Evolutionary conservation across 2,329 filamentous ascomycete genomes (phyloP), one percentile per base, ranked within the genome.

Genomic region (Xylaria sp.): DNA sequence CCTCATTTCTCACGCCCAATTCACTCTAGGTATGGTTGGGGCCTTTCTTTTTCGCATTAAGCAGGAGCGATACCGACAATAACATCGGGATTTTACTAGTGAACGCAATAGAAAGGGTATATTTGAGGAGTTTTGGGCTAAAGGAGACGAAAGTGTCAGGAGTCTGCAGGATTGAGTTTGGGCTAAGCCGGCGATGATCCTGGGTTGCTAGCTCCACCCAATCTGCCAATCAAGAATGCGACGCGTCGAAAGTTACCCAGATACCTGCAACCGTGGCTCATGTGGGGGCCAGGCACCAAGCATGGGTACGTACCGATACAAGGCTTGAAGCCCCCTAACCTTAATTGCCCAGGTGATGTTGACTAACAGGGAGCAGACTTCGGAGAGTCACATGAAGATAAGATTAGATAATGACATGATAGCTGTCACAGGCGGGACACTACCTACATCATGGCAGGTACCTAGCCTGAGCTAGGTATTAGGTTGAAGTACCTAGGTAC

Each of bases 1-100:
- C 57, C 74, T 73, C 68, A 70, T 68, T 50, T 58, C 64, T 63
- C 54, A 57, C 38, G 29, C 48, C 55, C 43, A 49, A 37, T 38
- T 55, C 39, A 26, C 37, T 52, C 34, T 39, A 26, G 48, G 47
- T 47, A 45, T 47, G 44, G 51, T 61, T 50, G 60, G 56, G 62
- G 47, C 52, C 48, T 55, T 51, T 54, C 16, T 49, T 55, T 51
- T 54, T 34, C 29, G 29, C 29, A 34, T 34, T 13, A 34, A 34
- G 29, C 4, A 34, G 16, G 16, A 13, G 29, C 5, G 9, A 34
- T 34, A 11, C 29, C 29, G 52, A 49, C 26, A 45, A 45, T 47
- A 40, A 56, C 60, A 63, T 63, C 19, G 48, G 58, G 49, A 50
- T 50, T 45, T 48, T 34, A 54, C 46, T 26, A 26, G 18, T 11